A percentile compares a stretch with the other conserved stretches of the same genome.
These are phyloP conservation scores for Coniferiporia weirii DNA, from an alignment of 1,284 basidiomycete genomes.

Conservation along the genomic window DNA sequence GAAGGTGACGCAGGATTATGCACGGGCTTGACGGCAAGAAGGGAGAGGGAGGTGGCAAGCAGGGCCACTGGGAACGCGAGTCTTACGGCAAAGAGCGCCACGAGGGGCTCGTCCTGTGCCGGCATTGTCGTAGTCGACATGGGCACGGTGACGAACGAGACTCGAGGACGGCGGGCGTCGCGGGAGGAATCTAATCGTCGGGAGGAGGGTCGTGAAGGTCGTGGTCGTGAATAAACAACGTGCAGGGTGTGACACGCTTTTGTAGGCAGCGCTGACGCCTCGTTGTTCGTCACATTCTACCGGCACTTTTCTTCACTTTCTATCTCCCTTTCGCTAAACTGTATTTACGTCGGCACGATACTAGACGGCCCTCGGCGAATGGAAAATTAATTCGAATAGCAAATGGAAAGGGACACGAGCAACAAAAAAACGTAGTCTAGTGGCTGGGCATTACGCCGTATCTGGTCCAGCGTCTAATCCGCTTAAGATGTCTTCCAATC, in stretches of 20 bases:
- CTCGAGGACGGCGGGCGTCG: constrained; percentile 12
- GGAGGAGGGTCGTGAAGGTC: constrained; percentile 19
- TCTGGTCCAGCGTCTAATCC: constrained; percentile 31
- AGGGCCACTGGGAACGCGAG: constrained; percentile 60
- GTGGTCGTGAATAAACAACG: constrained; percentile 16
- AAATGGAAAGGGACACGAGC: not conserved
- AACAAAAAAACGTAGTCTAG: no score
- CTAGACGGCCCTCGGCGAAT: no score
- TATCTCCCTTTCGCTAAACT: not conserved
- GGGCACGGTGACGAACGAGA: constrained; percentile 15
- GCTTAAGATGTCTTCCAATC: constrained; percentile 46
- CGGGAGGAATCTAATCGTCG: constrained; percentile 12
- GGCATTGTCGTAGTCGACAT: constrained; percentile 21
- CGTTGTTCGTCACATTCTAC: constrained; percentile 3
- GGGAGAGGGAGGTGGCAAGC: constrained; percentile 52
- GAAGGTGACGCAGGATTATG: constrained; percentile 35
- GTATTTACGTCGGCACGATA: constrained; percentile 8
- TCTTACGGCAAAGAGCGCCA: constrained; percentile 51
- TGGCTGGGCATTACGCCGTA: not conserved
- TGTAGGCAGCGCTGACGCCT: not conserved
- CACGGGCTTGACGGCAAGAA: constrained; percentile 46
- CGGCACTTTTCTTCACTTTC: constrained; percentile 1
- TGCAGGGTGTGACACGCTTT: constrained; percentile 7
- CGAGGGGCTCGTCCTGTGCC: constrained; percentile 23
- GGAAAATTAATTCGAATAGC: no score